A percentile compares a stretch with the other conserved stretches of the same genome.
Conservation (phyloP, 2,329 filamentous ascomycete species). For the Fusarium sp. region DNA sequence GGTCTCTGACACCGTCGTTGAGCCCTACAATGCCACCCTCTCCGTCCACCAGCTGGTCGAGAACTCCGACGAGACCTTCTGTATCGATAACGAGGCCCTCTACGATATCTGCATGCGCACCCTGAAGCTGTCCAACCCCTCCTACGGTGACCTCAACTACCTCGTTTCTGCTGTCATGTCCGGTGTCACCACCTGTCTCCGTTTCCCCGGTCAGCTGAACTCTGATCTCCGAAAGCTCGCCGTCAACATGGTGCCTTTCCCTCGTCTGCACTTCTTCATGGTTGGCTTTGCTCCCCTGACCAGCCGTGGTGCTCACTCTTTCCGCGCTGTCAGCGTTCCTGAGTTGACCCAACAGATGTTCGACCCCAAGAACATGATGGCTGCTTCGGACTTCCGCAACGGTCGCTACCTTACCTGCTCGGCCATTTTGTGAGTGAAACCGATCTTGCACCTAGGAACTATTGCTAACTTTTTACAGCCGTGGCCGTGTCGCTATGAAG, state of each 20-base stretch:
- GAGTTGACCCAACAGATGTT: conserved; percentile 99
- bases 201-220: conserved; percentile 99
- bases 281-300: conserved; percentile 99
- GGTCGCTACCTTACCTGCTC: conserved; percentile 99
- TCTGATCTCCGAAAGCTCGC: conserved; percentile 99
- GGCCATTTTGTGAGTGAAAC: conserved; percentile 84
- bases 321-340: conserved; percentile 97
- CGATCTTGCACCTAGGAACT: neutral
- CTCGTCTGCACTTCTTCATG: conserved; percentile 99
- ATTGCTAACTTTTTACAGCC: conserved; percentile 63
- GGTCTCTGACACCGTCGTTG: conserved; percentile 99
- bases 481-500: conserved; percentile 99
- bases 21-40: conserved; percentile 99
- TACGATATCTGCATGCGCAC: conserved; percentile 99
- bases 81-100: conserved; percentile 99
- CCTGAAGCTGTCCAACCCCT: conserved; percentile 97
- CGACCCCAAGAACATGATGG: conserved; percentile 99
- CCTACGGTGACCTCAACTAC: conserved; percentile 99
- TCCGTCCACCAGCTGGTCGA: conserved; percentile 99
- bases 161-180: conserved; percentile 99
- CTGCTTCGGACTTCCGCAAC: conserved; percentile 99
- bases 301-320: conserved; percentile 84
- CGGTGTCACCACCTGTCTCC: conserved; percentile 96
- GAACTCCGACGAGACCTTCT: conserved; percentile 99
- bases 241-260: conserved; percentile 99